Base-by-base conservation (phyloP, 176 grass and related monocot species). In the Cenchrus fungigraminus region DNA sequence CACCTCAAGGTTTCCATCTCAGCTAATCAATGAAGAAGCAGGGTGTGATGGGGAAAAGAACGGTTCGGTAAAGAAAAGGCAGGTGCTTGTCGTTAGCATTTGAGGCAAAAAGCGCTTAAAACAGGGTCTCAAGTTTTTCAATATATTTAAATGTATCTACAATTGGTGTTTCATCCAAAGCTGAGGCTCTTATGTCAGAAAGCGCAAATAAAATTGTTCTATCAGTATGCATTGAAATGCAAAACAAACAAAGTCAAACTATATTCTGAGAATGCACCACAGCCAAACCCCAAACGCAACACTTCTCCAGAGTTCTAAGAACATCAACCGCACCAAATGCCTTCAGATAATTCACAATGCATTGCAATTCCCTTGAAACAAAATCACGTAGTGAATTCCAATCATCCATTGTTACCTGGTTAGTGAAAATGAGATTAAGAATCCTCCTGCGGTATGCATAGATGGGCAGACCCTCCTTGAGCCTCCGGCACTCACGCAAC, bases 391-490 rank as follows among this genome's bases (percentile, higher is more conserved):
- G 79, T 72, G 58, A 86, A 82, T 37, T 82, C 15, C n/a, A 69
- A 55, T 28, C 6, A 45, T 25, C 11, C 57, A 56, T 49, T 7
- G 77, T 78, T 72, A 92, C 96, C 96, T 95, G 93, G 58, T 92
- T 92, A 68, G 77, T 50, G 10, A 87, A 86, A 82, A 89, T 94
- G 67, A 89, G 83, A 13, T 74, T 81, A 12, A 98, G 83, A 78
- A 98, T 89, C 71, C 79, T 86, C 40, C 66, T 87, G 55, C 93
- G 86, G 70, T 70, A 87, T 10, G 74, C 86, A 29, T 95, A 95
- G 34, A 98, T 90, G 14, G 96, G 96, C 68, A 95, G 79, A 2
- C 93, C 93, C 22, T 98, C 96, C 63, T 98, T 87, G 34, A 98
- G 87, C 86, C 93, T 87, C 84, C 93, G 62, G 42, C 96, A 94